These are phyloP conservation scores for Solanum piurae DNA, from an alignment of 257 asterid genomes.

Conservation along the genomic window DNA sequence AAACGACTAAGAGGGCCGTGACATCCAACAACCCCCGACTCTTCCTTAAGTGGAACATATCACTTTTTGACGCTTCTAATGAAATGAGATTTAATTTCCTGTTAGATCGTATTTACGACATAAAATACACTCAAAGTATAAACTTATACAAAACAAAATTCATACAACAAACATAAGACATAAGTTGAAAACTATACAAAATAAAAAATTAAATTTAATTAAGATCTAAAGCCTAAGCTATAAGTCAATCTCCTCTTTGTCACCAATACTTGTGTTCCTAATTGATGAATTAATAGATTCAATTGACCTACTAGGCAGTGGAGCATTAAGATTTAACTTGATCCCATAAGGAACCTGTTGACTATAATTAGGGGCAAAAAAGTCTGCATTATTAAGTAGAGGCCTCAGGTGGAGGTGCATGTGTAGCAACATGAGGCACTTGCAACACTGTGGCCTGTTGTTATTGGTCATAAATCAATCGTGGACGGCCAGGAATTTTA, in stretches of 20 bases:
- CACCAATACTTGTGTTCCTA: neutral
- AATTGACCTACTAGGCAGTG: neutral
- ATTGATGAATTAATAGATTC: neutral
- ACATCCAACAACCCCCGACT: too few species aligned
- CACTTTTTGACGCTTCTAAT: too few species aligned
- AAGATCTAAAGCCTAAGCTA: neutral
- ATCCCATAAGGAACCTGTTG: neutral
- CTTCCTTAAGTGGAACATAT: too few species aligned
- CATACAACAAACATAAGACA: neutral
- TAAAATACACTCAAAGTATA: neutral
- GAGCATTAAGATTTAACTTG: too few species aligned
- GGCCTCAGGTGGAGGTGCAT: neutral
- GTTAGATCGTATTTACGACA: too few species aligned
- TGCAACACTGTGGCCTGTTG: neutral
- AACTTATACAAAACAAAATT: too few species aligned
- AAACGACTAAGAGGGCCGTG: too few species aligned
- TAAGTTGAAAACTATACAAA: neutral
- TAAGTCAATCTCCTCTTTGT: neutral
- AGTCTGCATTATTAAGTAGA: neutral
- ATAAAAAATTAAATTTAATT: too few species aligned
- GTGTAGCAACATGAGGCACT: neutral
- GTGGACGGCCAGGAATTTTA: too few species aligned
- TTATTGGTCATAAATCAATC: neutral
- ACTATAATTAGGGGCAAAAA: neutral
- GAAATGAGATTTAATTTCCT: too few species aligned